Evolutionary conservation across 2,329 filamentous ascomycete species (phyloP).

Genomic region (Nemania abortiva): DNA sequence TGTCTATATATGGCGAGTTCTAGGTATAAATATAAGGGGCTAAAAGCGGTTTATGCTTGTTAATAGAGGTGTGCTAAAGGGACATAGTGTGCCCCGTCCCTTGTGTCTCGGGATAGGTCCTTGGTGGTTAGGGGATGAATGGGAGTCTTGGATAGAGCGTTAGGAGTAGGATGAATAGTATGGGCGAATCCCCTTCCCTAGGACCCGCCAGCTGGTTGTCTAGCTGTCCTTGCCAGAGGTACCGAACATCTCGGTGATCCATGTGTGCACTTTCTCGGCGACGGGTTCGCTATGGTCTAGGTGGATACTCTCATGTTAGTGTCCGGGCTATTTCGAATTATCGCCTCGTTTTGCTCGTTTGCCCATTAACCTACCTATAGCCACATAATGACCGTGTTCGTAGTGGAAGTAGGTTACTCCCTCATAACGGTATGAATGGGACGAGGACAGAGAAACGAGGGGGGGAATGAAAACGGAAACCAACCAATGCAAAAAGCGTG

Average conservation of each 20-base stretch:
- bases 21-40: no score
- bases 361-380: neutral
- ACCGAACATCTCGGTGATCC: constrained; percentile 65
- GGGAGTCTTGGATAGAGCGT: no score
- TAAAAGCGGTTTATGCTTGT: no score
- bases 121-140: no score
- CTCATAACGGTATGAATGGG: no score
- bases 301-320: neutral
- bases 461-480: constrained; percentile 41
- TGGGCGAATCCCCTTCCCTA: neutral
- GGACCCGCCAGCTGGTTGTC: neutral
- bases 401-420: neutral
- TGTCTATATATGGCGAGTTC: no score
- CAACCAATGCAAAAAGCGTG: constrained; percentile 72
- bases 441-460: neutral
- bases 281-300: constrained; percentile 62
- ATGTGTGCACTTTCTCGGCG: constrained; percentile 60
- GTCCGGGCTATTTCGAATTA: neutral
- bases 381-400: neutral
- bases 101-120: no score
- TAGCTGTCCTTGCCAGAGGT: neutral
- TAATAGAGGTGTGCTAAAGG: no score
- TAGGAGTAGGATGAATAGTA: no score
- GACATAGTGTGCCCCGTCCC: no score
- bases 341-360: neutral